Conservation (phyloP, 2,329 filamentous ascomycete species). For the Penicillium palitans region DNA sequence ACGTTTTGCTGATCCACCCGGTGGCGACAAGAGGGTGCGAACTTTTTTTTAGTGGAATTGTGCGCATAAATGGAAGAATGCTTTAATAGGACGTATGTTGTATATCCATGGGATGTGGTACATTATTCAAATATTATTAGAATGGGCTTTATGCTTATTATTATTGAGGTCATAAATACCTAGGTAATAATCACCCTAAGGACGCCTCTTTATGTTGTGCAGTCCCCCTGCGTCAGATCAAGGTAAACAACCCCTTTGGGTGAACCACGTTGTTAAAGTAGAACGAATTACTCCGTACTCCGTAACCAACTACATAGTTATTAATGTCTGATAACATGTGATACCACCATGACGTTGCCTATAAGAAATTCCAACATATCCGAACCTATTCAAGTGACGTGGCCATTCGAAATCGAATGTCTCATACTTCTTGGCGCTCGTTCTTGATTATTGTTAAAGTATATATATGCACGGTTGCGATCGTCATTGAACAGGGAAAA, state of each 20-base stretch:
- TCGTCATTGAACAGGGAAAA: background rate
- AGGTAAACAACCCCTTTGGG: background rate
- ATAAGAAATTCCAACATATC: background rate
- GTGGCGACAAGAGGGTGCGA: background rate
- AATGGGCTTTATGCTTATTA: background rate
- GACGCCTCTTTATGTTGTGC: background rate
- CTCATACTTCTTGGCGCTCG: background rate
- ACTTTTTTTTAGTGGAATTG: background rate
- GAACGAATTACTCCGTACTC: too few species aligned
- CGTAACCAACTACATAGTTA: too few species aligned
- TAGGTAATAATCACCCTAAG: background rate
- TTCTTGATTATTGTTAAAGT: background rate
- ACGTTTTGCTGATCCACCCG: background rate
- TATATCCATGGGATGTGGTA: too few species aligned
- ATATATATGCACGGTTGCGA: background rate
- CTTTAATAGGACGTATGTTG: too few species aligned
- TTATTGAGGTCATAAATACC: background rate
- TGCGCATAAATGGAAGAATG: background rate
- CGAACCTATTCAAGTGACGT: background rate
- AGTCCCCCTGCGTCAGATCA: background rate
- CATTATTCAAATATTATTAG: too few species aligned
- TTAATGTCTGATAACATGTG: background rate
- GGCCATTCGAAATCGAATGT: background rate
- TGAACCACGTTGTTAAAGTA: too few species aligned
- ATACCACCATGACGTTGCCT: background rate